Conservation (phyloP, 1,284 basidiomycete genomes). For the Bondarzewia mesenterica region DNA sequence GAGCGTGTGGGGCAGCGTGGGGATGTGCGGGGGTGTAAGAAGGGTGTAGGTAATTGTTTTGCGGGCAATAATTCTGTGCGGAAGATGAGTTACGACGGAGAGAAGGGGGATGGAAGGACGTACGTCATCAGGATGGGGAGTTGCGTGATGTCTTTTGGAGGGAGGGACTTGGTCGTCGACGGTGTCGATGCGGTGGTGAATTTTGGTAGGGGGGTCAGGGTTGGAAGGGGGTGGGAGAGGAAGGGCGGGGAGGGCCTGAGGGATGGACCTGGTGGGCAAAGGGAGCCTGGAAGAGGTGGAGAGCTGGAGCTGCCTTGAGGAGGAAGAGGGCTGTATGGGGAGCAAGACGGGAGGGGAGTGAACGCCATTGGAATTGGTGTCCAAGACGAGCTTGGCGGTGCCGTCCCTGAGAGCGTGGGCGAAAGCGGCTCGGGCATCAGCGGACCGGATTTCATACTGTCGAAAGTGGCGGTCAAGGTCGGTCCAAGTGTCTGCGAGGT, state of each 20-base stretch:
- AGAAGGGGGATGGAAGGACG: conserved; percentile 9
- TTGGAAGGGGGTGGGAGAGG: conserved; percentile 15
- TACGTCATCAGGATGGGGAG: conserved; percentile 9
- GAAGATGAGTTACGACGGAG: conserved; percentile 9
- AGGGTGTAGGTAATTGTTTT: conserved; percentile 14
- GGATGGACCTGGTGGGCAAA: conserved; percentile 13
- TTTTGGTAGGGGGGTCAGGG: conserved; percentile 13
- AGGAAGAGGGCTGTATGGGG: not conserved
- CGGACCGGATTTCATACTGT: conserved; percentile 33
- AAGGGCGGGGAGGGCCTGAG: conserved; percentile 17
- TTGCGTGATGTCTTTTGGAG: conserved; percentile 31
- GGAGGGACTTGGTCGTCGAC: conserved; percentile 33
- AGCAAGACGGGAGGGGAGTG: not conserved
- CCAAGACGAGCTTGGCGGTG: conserved; percentile 32
- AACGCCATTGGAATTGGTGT: conserved; percentile 6
- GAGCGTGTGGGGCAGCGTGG: conserved; percentile 11
- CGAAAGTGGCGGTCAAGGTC: conserved; percentile 44
- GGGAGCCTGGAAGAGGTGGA: conserved; percentile 19
- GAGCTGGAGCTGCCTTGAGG: conserved; percentile 8
- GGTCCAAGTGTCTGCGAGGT: conserved; percentile 43
- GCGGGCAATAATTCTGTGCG: conserved; percentile 12
- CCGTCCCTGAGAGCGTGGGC: conserved; percentile 34
- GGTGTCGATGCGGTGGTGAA: conserved; percentile 19
- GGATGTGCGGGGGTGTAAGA: conserved; percentile 15
- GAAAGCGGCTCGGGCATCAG: conserved; percentile 45